A percentile compares a stretch with the other conserved stretches of the same genome.
phyloP scores from a whole-genome alignment of 2,329 filamentous ascomycete genomes.

The Coniella lustricola region DNA sequence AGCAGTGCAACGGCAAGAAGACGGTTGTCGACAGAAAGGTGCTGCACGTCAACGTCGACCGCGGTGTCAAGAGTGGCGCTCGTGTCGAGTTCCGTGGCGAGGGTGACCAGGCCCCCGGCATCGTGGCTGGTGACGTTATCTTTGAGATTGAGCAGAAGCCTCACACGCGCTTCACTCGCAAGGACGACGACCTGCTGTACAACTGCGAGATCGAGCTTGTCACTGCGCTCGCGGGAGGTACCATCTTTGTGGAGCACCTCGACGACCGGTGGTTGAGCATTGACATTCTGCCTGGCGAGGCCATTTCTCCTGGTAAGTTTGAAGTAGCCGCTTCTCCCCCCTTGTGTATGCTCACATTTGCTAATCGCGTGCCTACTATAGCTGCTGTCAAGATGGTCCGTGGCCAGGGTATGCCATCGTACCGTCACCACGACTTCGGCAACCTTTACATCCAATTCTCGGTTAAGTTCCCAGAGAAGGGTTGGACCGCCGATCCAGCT shows the following conservation, averaged over 20 bases:
- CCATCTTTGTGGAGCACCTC: slow-evolving; percentile 88
- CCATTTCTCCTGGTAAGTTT: slow-evolving; percentile 78
- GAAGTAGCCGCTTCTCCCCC: no score
- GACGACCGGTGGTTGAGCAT: slow-evolving; percentile 96
- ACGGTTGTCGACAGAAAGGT: slow-evolving; percentile 96
- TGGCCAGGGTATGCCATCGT: slow-evolving; percentile 95
- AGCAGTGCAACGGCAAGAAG: slow-evolving; percentile 95
- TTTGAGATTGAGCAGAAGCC: slow-evolving; percentile 99
- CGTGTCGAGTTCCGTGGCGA: slow-evolving; percentile 97
- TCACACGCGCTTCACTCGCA: slow-evolving; percentile 90
- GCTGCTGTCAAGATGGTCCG: slow-evolving; percentile 89
- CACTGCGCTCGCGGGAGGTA: slow-evolving; percentile 86
- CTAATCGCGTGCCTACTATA: slow-evolving; percentile 32
- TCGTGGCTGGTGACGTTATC: slow-evolving; percentile 89
- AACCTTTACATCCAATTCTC: slow-evolving; percentile 97
- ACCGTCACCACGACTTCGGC: slow-evolving; percentile 87
- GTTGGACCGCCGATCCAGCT: slow-evolving; percentile 57
- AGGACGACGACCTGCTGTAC: slow-evolving; percentile 93
- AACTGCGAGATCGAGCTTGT: slow-evolving; percentile 92
- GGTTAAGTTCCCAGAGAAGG: slow-evolving; percentile 89
- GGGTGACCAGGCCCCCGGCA: slow-evolving; percentile 90
- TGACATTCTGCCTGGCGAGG: slow-evolving; percentile 88
- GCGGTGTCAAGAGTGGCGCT: slow-evolving; percentile 85
- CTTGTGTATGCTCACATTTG: no score
- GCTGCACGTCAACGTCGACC: slow-evolving; percentile 94